Percentiles rank a stretch among this genome's conserved stretches.
Conservation (phyloP, 768 basidiomycete genomes). For the Dioszegia aurantiaca region DNA sequence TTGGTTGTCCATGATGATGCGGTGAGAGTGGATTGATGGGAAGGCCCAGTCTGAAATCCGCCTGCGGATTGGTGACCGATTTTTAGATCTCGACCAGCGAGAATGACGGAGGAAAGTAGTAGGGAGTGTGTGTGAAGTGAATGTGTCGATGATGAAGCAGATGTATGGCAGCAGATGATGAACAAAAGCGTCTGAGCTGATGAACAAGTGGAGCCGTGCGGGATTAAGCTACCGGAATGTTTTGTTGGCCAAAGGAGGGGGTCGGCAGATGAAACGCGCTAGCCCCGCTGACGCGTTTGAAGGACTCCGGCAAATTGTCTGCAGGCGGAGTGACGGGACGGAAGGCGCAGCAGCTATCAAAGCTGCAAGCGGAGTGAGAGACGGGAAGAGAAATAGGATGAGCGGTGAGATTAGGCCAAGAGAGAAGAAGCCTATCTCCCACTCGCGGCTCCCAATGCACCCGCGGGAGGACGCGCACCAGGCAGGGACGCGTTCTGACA, state of each 20-base stretch:
- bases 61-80: slow-evolving; percentile 1
- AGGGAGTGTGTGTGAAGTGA: neutral
- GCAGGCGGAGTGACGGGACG: neutral
- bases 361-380: neutral
- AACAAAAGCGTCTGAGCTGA: neutral
- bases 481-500: too few relatives aligned
- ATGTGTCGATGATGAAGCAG: slow-evolving; percentile 5
- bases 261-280: slow-evolving; percentile 10
- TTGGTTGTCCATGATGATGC: slow-evolving; percentile 2
- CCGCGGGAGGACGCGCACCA: too few relatives aligned
- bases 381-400: neutral
- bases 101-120: neutral
- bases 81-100: slow-evolving; percentile 1
- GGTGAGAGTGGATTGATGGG: neutral
- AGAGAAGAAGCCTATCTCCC: too few relatives aligned
- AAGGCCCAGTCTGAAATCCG: too few relatives aligned
- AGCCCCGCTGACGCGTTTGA: too few relatives aligned
- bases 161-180: neutral
- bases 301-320: too few relatives aligned
- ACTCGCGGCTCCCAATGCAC: too few relatives aligned
- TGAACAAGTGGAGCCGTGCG: slow-evolving; percentile 5
- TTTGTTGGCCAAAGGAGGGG: neutral
- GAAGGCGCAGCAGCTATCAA: slow-evolving; percentile 1
- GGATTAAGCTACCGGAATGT: neutral
- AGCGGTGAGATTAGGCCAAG: too few relatives aligned